These are phyloP conservation scores for Parafenestella ontariensis DNA, from an alignment of 2,329 filamentous ascomycete genomes.

Conservation along the genomic window DNA sequence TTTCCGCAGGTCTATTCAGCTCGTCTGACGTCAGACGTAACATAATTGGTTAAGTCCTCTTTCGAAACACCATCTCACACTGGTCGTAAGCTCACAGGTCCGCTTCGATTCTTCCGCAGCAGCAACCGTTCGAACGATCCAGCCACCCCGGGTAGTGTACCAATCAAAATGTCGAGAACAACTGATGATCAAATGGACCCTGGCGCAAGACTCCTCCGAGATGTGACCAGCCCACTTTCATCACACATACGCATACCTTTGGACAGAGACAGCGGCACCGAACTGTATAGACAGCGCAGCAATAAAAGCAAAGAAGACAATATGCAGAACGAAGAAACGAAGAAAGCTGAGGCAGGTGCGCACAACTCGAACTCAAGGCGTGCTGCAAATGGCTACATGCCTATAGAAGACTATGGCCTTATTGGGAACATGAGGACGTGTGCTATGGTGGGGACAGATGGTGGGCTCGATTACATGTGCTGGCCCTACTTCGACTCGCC, in stretches of 20 bases:
- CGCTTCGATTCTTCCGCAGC: conserved; percentile 1
- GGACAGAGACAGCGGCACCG: conserved; percentile 14
- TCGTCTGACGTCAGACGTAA: conserved; percentile 17
- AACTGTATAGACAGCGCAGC: conserved; percentile 13
- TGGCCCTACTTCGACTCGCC: conserved; percentile 79
- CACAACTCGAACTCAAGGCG: conserved; percentile 27
- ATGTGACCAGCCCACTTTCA: conserved; percentile 16
- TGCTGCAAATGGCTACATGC: conserved; percentile 37
- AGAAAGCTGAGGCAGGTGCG: conserved; percentile 9
- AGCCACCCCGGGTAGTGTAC: conserved; percentile 7
- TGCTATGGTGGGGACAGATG: conserved; percentile 35
- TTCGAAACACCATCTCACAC: conserved; percentile 2
- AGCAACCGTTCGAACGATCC: conserved; percentile 9
- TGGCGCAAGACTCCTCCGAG: conserved; percentile 14
- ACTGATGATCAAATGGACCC: conserved; percentile 3
- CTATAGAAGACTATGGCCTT: conserved; percentile 74
- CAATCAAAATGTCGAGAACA: conserved; percentile 11
- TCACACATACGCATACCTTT: conserved; percentile 8
- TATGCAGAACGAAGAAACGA: conserved; percentile 22
- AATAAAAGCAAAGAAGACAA: conserved; percentile 8
- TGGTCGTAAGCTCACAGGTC: conserved; percentile 3
- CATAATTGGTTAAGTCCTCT: conserved; percentile 9
- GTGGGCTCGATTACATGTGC: conserved; percentile 56
- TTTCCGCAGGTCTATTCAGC: no score
- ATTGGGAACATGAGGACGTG: conserved; percentile 83